Percentiles rank a stretch among this genome's conserved stretches.
Evolutionary conservation across 352 stramenopile genomes (phyloP).

Genomic region (Achlya hypogyna): DNA sequence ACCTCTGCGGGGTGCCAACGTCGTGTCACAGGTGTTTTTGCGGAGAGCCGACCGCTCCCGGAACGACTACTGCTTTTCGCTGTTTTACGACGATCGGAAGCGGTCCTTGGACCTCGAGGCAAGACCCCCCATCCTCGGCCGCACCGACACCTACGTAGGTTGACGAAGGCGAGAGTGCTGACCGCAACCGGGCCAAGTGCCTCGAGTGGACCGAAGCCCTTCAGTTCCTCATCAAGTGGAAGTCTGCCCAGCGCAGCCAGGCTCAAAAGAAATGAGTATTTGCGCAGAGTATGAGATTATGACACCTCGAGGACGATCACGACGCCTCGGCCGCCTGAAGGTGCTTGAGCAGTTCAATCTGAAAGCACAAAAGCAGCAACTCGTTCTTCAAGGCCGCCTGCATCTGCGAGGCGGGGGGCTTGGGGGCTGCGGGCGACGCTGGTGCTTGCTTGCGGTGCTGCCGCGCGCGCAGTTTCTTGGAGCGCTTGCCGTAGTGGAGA

Average conservation of each 20-base stretch:
- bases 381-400: not conserved
- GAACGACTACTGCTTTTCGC: conserved; percentile 48
- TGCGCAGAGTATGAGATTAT: too few relatives aligned
- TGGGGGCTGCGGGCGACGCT: not conserved
- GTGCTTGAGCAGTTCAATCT: not conserved
- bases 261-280: not conserved
- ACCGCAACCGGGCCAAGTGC: conserved; percentile 53
- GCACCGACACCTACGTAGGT: conserved; percentile 27
- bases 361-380: not conserved
- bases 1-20: not conserved
- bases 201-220: conserved; percentile 59
- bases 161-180: conserved; percentile 44
- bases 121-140: not conserved
- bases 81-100: conserved; percentile 58
- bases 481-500: conserved; percentile 14
- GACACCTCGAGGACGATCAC: too few relatives aligned
- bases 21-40: conserved; percentile 1
- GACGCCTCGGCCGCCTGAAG: not conserved
- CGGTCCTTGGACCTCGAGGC: conserved; percentile 70
- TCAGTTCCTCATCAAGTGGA: conserved; percentile 63
- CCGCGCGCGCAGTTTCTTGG: conserved; percentile 9
- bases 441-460: conserved; percentile 2
- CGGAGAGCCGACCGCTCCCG: conserved; percentile 1
- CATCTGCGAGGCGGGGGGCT: not conserved
- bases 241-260: conserved; percentile 26